These are phyloP conservation scores for Xylaria intraflava DNA, from an alignment of 495 filamentous ascomycete species.

Conservation along the genomic window DNA sequence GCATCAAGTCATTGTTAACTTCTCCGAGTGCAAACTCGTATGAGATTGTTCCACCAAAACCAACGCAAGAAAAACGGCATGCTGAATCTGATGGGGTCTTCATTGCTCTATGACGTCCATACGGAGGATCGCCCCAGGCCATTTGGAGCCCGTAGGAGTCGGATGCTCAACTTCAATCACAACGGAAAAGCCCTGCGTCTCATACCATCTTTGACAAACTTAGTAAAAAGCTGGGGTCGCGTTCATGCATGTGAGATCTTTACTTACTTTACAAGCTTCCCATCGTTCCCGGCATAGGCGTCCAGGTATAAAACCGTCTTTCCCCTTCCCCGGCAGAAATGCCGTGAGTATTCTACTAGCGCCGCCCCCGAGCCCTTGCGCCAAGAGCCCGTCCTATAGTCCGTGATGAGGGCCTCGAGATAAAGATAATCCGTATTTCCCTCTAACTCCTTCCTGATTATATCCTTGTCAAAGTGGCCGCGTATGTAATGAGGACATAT, in stretches of 20 bases:
- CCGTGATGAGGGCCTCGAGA: constrained; percentile 3
- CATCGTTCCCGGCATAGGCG: constrained; percentile 6
- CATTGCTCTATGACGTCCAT: neutral
- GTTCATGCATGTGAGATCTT: no score
- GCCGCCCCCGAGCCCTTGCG: constrained; percentile 3
- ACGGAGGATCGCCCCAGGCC: neutral
- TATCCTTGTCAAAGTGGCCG: neutral
- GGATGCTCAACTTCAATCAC: neutral
- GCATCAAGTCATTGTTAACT: no score
- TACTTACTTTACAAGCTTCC: constrained; percentile 4
- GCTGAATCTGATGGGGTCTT: no score
- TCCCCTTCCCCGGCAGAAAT: neutral
- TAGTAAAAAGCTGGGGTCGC: neutral
- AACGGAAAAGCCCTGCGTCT: neutral
- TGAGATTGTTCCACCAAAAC: no score
- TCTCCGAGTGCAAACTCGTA: no score
- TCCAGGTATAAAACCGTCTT: no score
- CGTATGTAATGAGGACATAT: neutral
- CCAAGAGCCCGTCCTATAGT: neutral
- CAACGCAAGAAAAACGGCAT: no score
- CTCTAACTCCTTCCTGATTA: neutral
- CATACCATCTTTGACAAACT: neutral
- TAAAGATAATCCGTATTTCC: constrained; percentile 1
- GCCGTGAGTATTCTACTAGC: neutral
- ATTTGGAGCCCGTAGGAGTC: neutral